These are phyloP conservation scores for Plasmopara viticola DNA, from an alignment of 352 stramenopile genomes.

Conservation along the genomic window DNA sequence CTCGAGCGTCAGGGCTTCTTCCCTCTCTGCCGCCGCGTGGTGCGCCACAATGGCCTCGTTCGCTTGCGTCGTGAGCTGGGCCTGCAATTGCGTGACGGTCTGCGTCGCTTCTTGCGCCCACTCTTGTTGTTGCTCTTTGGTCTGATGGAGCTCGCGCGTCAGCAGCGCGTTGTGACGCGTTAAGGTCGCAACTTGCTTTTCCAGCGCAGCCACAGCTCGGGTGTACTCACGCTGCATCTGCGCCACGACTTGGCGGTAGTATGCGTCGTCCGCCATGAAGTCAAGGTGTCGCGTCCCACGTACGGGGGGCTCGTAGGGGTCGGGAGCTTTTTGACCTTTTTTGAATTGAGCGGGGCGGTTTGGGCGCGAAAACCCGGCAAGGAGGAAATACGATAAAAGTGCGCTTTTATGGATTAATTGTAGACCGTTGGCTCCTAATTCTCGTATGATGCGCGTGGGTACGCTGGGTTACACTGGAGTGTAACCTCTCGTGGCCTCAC, in stretches of 20 bases:
- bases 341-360: background rate
- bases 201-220: constrained; percentile 41
- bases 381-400: too few relatives aligned
- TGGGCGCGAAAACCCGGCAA: background rate
- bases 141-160: constrained; percentile 13
- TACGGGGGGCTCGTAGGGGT: background rate
- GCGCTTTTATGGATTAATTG: too few relatives aligned
- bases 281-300: background rate
- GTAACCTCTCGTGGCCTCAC: too few relatives aligned
- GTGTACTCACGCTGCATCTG: constrained; percentile 62
- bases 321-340: background rate
- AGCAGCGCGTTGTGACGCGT: constrained; percentile 51
- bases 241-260: constrained; percentile 45
- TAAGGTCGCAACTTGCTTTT: constrained; percentile 47
- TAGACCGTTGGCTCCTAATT: too few relatives aligned
- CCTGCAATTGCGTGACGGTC: constrained; percentile 14
- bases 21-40: constrained; percentile 9
- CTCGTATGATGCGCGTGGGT: too few relatives aligned
- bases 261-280: constrained; percentile 17
- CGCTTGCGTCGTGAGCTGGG: constrained; percentile 18
- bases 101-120: constrained; percentile 8
- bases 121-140: constrained; percentile 9
- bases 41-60: constrained; percentile 10
- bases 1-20: constrained; percentile 29
- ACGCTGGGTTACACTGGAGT: too few relatives aligned